Evolutionary conservation across 176 grass and related monocot species (phyloP).

Genomic region (Thalia dealbata): DNA sequence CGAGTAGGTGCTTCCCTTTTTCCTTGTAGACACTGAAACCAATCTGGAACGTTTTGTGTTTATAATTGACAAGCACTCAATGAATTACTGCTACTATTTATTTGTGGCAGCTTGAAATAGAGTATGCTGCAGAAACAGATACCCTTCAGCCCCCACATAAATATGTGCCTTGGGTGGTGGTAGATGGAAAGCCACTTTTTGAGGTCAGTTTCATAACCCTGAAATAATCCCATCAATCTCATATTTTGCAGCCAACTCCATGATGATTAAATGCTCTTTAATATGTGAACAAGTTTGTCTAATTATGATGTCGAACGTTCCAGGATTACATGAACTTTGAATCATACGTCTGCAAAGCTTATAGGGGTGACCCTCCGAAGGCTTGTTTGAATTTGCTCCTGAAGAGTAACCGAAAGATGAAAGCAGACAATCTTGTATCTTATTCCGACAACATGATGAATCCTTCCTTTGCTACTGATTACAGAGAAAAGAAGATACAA

Average conservation of each 20-base stretch:
- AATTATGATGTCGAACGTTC: not conserved
- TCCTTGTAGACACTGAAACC: not conserved
- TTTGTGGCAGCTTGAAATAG: conserved; percentile 48
- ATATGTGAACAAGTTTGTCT: not conserved
- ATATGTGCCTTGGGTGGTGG: conserved; percentile 91
- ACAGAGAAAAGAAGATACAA: conserved; percentile 13
- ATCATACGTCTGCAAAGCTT: conserved; percentile 62
- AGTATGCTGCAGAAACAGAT: conserved; percentile 58
- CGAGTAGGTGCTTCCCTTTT: not conserved
- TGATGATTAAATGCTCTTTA: not conserved
- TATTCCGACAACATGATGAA: conserved; percentile 19
- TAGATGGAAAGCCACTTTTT: conserved; percentile 53
- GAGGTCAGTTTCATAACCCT: conserved; percentile 26
- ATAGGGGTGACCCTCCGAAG: conserved; percentile 48
- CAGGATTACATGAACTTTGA: conserved; percentile 74
- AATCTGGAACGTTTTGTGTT: not conserved
- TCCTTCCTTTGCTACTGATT: not conserved
- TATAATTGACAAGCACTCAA: not conserved
- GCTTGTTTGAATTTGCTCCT: conserved; percentile 30
- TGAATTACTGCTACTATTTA: not conserved
- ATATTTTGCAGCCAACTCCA: not conserved
- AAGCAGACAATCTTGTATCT: conserved; percentile 27
- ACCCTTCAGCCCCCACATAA: conserved; percentile 59
- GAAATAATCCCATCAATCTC: not conserved
- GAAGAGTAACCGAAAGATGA: conserved; percentile 12